Evolutionary conservation across 257 asterid genomes (phyloP).

Genomic region (Primulina huaijiensis): DNA sequence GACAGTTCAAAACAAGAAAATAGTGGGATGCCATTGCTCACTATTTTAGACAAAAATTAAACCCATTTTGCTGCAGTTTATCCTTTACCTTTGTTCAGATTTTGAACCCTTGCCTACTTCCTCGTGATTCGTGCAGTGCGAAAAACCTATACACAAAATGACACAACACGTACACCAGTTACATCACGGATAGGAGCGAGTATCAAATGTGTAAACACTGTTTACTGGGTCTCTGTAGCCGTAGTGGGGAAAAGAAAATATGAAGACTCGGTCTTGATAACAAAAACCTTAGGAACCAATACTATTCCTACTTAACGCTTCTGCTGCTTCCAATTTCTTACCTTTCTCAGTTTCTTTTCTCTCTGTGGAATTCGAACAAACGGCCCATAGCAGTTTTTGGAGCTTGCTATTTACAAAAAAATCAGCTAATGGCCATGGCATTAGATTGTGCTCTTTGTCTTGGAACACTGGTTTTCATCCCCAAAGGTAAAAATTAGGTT

Average conservation of each 20-base stretch:
- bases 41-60: conserved; percentile 21
- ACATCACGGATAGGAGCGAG: conserved; percentile 30
- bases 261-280: conserved; percentile 23
- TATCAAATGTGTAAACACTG: conserved; percentile 17
- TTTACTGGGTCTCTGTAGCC: conserved; percentile 20
- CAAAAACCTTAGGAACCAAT: conserved; percentile 33
- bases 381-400: conserved; percentile 24
- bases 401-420: not conserved
- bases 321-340: conserved; percentile 8
- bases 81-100: conserved; percentile 30
- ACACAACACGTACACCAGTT: conserved; percentile 24
- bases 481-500: conserved; percentile 27
- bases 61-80: conserved; percentile 26
- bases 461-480: conserved; percentile 29
- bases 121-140: conserved; percentile 37
- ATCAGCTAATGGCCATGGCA: conserved; percentile 29
- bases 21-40: not conserved
- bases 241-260: conserved; percentile 24
- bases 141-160: conserved; percentile 29
- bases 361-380: conserved; percentile 17
- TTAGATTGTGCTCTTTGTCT: conserved; percentile 24
- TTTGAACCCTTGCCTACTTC: conserved; percentile 30
- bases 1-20: conserved; percentile 22
- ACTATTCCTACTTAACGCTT: conserved; percentile 2
- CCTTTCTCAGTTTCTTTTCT: conserved; percentile 10